phyloP scores from a whole-genome alignment of 306 rosid species.

The Quillaja saponaria region DNA sequence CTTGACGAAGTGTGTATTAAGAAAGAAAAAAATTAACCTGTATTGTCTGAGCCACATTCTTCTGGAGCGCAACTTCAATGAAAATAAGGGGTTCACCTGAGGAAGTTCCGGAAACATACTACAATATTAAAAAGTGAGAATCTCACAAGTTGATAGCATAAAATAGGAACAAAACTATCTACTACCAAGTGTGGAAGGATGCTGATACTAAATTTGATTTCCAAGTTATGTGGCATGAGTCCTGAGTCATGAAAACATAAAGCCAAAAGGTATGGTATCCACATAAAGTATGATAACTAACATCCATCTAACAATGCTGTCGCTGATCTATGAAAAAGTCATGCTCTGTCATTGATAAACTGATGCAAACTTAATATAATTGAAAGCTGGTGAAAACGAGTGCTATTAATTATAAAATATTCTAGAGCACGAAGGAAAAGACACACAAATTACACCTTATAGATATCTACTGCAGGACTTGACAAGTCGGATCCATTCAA shows the following conservation, averaged over 20 bases:
- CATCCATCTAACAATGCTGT: not conserved
- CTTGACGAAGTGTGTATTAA: conserved; percentile 16
- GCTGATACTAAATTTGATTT: conserved; percentile 10
- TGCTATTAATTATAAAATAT: too few relatives aligned
- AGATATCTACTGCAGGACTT: too few relatives aligned
- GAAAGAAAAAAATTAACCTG: conserved; percentile 53
- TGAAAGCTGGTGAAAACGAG: conserved; percentile 21
- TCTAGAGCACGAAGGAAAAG: too few relatives aligned
- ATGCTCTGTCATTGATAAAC: too few relatives aligned
- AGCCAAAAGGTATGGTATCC: not conserved
- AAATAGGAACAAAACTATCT: conserved; percentile 10
- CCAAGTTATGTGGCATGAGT: conserved; percentile 10
- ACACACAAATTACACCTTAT: too few relatives aligned
- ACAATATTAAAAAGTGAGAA: conserved; percentile 1
- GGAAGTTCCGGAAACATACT: conserved; percentile 19
- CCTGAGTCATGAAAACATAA: not conserved
- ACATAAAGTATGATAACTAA: conserved; percentile 5
- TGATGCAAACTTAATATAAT: conserved; percentile 15
- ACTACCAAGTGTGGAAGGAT: conserved; percentile 9
- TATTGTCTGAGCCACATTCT: conserved; percentile 73
- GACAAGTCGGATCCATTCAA: too few relatives aligned
- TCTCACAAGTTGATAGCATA: conserved; percentile 16
- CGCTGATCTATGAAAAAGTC: too few relatives aligned
- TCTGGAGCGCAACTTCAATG: conserved; percentile 89
- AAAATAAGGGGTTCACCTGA: conserved; percentile 86